Evolutionary conservation across 257 asterid species (phyloP).

Genomic region (Sherardia arvensis): DNA sequence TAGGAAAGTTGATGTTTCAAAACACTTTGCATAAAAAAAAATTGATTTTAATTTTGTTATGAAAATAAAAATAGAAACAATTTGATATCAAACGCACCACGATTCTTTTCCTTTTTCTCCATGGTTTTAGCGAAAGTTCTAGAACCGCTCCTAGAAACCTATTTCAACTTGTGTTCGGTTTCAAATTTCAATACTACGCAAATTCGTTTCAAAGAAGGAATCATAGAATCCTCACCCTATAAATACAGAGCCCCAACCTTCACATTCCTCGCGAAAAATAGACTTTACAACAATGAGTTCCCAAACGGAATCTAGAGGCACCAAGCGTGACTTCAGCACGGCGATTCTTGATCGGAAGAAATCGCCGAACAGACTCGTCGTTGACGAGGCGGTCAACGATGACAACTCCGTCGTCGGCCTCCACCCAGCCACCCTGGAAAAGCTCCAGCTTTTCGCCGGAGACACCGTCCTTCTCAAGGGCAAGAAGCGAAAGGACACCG

Average conservation of each 20-base stretch:
- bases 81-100: no score
- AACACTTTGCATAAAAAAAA: no score
- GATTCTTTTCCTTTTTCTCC: no score
- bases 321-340: slow-evolving; percentile 73
- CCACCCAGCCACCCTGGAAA: slow-evolving; percentile 73
- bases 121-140: no score
- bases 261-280: background rate
- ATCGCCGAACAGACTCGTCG: slow-evolving; percentile 68
- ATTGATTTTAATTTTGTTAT: no score
- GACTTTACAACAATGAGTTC: background rate
- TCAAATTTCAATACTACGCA: no score
- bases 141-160: background rate
- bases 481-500: background rate
- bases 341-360: slow-evolving; percentile 81
- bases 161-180: background rate
- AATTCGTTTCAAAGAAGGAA: background rate
- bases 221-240: background rate
- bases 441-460: slow-evolving; percentile 79
- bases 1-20: no score
- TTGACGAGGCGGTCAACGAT: slow-evolving; percentile 73
- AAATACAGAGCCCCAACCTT: background rate
- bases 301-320: slow-evolving; percentile 21
- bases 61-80: no score
- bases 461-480: slow-evolving; percentile 69
- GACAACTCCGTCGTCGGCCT: slow-evolving; percentile 63